Evolutionary conservation across 495 filamentous ascomycete genomes (phyloP).

Genomic region (Aspergillus indologenus): DNA sequence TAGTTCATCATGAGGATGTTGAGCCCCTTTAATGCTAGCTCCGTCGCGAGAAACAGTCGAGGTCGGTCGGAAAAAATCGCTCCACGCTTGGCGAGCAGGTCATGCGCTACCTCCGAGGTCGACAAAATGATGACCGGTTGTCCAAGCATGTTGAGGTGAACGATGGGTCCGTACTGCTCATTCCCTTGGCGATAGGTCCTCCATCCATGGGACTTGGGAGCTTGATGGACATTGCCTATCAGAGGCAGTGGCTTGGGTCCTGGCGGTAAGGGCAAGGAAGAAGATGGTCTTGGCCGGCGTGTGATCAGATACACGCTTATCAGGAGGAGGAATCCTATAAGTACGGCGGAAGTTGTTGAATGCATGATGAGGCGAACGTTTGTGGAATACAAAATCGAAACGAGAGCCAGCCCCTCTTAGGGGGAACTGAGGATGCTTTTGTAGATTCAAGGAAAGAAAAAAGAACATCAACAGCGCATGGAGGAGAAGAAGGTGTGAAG

Average conservation of each 20-base stretch:
- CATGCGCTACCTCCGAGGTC: conserved; percentile 27
- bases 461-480: too few species aligned
- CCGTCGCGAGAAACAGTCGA: conserved; percentile 13
- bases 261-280: conserved; percentile 41
- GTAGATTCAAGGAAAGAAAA: too few species aligned
- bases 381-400: too few species aligned
- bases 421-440: too few species aligned
- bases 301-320: background rate
- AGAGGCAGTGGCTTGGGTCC: conserved; percentile 54
- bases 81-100: conserved; percentile 27
- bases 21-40: conserved; percentile 19
- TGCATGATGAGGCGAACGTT: too few species aligned
- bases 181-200: conserved; percentile 51
- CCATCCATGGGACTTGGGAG: conserved; percentile 55
- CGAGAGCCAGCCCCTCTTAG: too few species aligned
- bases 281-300: background rate
- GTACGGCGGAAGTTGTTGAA: background rate
- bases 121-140: conserved; percentile 29
- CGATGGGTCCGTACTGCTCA: conserved; percentile 41
- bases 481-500: too few species aligned
- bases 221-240: conserved; percentile 54
- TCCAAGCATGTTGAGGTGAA: conserved; percentile 26
- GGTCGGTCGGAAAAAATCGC: conserved; percentile 11
- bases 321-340: background rate
- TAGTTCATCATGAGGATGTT: conserved; percentile 25